Conservation (phyloP, 306 rosid genomes). For the Pterocarpus santalinus region DNA sequence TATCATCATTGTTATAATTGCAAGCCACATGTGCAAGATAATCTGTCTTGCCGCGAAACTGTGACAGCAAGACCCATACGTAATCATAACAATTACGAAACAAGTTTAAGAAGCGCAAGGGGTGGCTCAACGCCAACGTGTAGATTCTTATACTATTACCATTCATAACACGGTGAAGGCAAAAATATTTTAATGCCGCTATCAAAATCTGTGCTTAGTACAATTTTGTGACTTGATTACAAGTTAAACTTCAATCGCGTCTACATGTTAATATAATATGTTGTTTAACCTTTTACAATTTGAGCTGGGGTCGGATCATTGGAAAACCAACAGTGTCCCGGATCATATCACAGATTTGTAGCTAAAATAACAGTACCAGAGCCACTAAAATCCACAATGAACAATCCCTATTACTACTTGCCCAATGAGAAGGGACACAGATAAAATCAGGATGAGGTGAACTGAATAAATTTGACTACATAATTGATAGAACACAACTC, state of each 20-base stretch:
- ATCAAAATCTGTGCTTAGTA: not conserved
- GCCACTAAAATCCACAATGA: conserved; percentile 25
- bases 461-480: not conserved
- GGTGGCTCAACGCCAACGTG: not conserved
- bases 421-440: conserved; percentile 4
- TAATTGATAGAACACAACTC: conserved; percentile 25
- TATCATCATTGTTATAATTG: conserved; percentile 41
- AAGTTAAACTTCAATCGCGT: not conserved
- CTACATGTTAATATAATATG: not conserved
- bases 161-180: not conserved
- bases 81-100: conserved; percentile 15
- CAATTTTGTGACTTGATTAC: not conserved
- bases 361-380: conserved; percentile 8
- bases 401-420: not conserved
- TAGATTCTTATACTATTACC: not conserved
- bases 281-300: not conserved
- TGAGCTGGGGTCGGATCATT: not conserved
- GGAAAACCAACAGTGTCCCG: conserved; percentile 19
- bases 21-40: conserved; percentile 40
- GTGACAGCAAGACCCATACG: conserved; percentile 32
- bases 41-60: conserved; percentile 44
- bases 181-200: not conserved
- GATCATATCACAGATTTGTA: conserved; percentile 11
- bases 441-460: conserved; percentile 5
- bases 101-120: conserved; percentile 20